Conservation (phyloP, 2,329 filamentous ascomycete species). For the Colletotrichum viniferum region DNA sequence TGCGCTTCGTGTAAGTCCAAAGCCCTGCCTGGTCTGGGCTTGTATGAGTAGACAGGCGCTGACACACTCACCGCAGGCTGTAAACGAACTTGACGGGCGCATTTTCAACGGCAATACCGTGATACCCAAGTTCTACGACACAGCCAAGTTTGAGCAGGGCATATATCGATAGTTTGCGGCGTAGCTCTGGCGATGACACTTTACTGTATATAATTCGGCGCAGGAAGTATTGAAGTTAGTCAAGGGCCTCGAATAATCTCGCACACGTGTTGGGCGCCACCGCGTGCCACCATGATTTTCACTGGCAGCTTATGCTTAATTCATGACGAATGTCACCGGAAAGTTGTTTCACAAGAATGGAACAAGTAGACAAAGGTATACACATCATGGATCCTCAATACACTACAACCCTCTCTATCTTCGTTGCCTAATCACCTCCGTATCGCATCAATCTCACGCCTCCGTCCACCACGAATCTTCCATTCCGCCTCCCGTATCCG, state of each 20-base stretch:
- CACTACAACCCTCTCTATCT: slow-evolving; percentile 13
- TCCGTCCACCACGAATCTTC: not conserved
- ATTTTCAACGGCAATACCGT: slow-evolving; percentile 90
- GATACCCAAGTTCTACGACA: slow-evolving; percentile 80
- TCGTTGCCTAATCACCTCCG: slow-evolving; percentile 11
- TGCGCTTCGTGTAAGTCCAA: slow-evolving; percentile 73
- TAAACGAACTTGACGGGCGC: slow-evolving; percentile 86
- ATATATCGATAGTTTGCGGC: slow-evolving; percentile 45
- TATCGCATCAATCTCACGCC: not conserved
- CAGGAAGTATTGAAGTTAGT: not conserved
- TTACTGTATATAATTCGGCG: not conserved
- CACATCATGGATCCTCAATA: slow-evolving; percentile 20
- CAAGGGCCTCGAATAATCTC: not conserved
- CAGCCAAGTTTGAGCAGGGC: slow-evolving; percentile 79
- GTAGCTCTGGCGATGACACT: not conserved
- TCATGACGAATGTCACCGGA: not conserved
- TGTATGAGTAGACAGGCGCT: not conserved
- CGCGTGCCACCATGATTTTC: not conserved
- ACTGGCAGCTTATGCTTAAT: not conserved
- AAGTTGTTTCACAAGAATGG: not conserved
- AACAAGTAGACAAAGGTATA: not conserved
- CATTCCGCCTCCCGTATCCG: not conserved
- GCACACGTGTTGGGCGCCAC: not conserved
- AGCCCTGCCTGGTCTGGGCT: not conserved
- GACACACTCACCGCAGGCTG: slow-evolving; percentile 60